phyloP scores from a whole-genome alignment of 2,329 filamentous ascomycete genomes.

The Periconia digitata region DNA sequence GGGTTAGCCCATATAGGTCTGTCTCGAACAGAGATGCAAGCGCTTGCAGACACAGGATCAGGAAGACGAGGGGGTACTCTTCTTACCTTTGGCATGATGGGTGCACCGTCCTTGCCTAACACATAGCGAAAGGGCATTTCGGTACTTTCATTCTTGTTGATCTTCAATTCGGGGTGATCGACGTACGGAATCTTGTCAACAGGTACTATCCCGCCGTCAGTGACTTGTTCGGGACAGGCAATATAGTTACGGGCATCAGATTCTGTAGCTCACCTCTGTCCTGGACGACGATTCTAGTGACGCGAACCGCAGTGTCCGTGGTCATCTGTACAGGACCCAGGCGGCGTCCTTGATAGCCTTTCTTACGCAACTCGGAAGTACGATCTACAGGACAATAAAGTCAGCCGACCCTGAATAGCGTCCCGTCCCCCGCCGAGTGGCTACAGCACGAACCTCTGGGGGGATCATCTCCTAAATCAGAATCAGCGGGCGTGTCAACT shows the following conservation, averaged over 20 bases:
- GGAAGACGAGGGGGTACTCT: too few species aligned
- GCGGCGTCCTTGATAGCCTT: constrained; percentile 85
- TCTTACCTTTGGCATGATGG: constrained; percentile 86
- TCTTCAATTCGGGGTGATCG: constrained; percentile 85
- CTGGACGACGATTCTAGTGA: constrained; percentile 86
- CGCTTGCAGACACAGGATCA: too few species aligned
- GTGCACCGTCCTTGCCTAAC: constrained; percentile 69
- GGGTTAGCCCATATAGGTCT: constrained; percentile 20
- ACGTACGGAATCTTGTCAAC: constrained; percentile 79
- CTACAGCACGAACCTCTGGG: constrained; percentile 69
- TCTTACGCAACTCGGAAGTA: constrained; percentile 91
- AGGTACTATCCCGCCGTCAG: constrained; percentile 59
- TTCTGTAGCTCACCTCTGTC: constrained; percentile 67
- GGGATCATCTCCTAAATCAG: constrained; percentile 77
- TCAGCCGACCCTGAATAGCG: constrained; percentile 20
- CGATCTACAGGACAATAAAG: constrained; percentile 62
- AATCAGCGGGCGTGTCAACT: constrained; percentile 23
- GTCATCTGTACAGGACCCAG: constrained; percentile 97
- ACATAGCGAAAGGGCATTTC: constrained; percentile 99
- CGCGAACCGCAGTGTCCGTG: constrained; percentile 92
- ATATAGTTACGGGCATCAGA: neutral
- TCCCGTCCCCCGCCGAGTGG: constrained; percentile 4
- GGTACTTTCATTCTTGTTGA: constrained; percentile 90
- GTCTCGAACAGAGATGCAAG: too few species aligned
- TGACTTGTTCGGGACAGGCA: neutral